These are phyloP conservation scores for Colletotrichum sp. DNA, from an alignment of 2,329 filamentous ascomycete species.

Conservation along the genomic window DNA sequence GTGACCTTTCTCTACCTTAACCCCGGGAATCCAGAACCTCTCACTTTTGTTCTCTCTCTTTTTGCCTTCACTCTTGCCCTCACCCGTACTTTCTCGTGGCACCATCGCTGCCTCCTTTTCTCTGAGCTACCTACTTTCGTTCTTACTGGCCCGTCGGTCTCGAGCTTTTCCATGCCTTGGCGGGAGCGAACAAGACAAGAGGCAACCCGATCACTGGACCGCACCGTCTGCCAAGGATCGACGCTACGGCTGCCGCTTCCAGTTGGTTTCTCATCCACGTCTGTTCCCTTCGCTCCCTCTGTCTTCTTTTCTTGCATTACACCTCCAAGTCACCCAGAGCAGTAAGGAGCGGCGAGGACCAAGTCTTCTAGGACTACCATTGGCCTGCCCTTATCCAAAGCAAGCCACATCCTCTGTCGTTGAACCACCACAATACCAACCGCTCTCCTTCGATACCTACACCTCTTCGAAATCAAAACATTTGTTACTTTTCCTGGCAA, in stretches of 20 bases:
- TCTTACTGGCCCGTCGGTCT: neutral
- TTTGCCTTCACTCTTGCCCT: neutral
- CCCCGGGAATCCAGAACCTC: neutral
- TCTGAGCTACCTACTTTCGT: neutral
- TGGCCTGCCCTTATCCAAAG: neutral
- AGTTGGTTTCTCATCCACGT: neutral
- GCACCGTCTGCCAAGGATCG: neutral
- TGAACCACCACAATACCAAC: neutral
- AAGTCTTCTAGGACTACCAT: conserved; percentile 1
- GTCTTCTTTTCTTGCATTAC: neutral
- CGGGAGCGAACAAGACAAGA: neutral
- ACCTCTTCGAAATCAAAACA: neutral
- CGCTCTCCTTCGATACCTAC: neutral
- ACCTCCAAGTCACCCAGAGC: neutral
- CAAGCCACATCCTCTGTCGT: neutral
- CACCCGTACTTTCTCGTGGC: neutral
- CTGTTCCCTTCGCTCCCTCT: neutral
- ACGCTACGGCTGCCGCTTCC: conserved; percentile 15
- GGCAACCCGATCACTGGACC: neutral
- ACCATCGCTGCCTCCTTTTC: neutral
- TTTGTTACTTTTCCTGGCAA: neutral
- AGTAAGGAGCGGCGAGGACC: neutral
- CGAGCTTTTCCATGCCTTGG: neutral
- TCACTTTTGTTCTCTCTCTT: neutral
- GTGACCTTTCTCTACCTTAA: neutral